These are phyloP conservation scores for Aspergillus sp. DNA, from an alignment of 2,329 filamentous ascomycete species.

Conservation along the genomic window DNA sequence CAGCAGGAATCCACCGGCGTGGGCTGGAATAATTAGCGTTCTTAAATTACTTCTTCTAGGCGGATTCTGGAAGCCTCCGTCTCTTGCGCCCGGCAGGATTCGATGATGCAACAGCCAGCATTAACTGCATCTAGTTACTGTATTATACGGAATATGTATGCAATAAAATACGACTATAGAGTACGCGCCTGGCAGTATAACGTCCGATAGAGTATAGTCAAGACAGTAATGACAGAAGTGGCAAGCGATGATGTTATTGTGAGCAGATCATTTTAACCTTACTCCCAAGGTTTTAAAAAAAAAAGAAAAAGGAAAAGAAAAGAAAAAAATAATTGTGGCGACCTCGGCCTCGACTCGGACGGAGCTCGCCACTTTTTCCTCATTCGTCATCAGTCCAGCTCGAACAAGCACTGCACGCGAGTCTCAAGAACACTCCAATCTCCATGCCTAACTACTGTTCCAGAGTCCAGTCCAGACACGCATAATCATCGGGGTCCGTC, in stretches of 20 bases:
- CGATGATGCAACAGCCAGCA: background rate
- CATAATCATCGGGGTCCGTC: background rate
- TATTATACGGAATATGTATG: no score
- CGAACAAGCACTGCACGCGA: no score
- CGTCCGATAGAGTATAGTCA: no score
- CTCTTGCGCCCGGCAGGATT: background rate
- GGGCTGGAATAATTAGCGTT: background rate
- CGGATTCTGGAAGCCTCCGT: constrained; percentile 7
- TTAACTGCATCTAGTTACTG: background rate
- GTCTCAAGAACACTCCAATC: no score
- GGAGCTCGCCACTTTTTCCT: background rate
- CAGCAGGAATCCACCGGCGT: background rate
- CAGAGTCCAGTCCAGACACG: background rate
- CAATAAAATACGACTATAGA: no score
- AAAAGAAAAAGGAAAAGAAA: no score
- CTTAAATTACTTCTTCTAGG: constrained; percentile 2
- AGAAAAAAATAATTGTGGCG: no score
- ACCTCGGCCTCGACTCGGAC: no score
- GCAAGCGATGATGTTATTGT: constrained; percentile 5
- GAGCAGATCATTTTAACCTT: background rate
- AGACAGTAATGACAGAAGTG: background rate
- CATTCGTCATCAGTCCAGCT: background rate
- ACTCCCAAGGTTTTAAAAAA: no score
- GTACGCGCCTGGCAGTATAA: no score
- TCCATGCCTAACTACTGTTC: background rate